Base-by-base conservation (phyloP, 1,284 basidiomycete species). In the Macrocybe sp. region DNA sequence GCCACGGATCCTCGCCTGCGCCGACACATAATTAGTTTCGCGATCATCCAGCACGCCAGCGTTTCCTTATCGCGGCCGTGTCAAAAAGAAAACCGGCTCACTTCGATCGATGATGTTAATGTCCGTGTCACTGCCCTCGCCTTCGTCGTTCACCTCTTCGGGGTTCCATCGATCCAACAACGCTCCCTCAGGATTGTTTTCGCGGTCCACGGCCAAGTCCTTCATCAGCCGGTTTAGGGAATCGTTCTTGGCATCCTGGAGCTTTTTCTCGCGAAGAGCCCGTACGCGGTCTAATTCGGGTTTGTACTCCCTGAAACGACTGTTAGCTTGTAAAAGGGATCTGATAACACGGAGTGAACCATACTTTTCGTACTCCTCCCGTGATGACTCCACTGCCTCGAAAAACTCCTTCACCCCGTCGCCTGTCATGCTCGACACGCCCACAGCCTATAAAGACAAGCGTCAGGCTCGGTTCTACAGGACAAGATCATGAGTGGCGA, bases 391-490 rank as follows among this genome's bases (percentile, higher is more conserved):
- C 4, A 99, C 93, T 0, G 93, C 93, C 12, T 85, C 79, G 59
- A 99, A 89, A 64, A 99, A 97, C 46, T 89, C 89, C 53, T 85
- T 76, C 63, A 99, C 83, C 4, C 97, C 97, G 43, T 83, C 86
- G 8, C 97, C 97, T 0, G 97, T 98, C 74, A 93, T 79, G 38
- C 96, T 96, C 9, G 92, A 96, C 7, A 99, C 94, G 16, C 96
- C 95, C 8, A 99, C 95, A 6, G 95, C 82, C 92, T 95, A 57
- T 8, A 50, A 41, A 46, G 32, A 30, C 22, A 37, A 12, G 14
- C 32, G 16, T 3, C 7, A 46, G 31, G 7, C 11, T 32, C n/a
- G 31, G 5, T 22, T 30, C 10, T 10, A 37, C 7, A 37, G 3
- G 14, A 16, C 8, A 1, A 41, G 40, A 4, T 22, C 22, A 28